phyloP scores from a whole-genome alignment of 805 yeast species.

The Yamadazyma sp. region DNA sequence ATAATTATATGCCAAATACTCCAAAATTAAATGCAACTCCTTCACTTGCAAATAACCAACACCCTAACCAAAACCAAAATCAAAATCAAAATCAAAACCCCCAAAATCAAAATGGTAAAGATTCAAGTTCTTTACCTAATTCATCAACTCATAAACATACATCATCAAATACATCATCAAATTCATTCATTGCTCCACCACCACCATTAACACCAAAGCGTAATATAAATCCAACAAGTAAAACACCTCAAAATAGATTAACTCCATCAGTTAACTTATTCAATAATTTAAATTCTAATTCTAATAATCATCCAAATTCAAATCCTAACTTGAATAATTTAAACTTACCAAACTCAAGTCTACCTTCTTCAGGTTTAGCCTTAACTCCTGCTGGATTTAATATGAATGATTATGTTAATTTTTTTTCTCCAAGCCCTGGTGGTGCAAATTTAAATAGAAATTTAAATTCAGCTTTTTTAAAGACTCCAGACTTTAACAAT shows the following conservation, averaged over 20 bases:
- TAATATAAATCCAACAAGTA: slow-evolving; percentile 17
- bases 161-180: slow-evolving; percentile 14
- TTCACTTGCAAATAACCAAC: too few relatives aligned
- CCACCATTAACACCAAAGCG: slow-evolving; percentile 45
- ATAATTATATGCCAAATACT: slow-evolving; percentile 30
- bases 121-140: slow-evolving; percentile 20
- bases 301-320: background rate
- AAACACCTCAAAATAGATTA: slow-evolving; percentile 40
- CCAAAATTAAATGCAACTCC: slow-evolving; percentile 18
- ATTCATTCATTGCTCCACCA: slow-evolving; percentile 35
- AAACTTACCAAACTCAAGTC: too few relatives aligned
- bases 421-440: slow-evolving; percentile 70
- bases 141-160: slow-evolving; percentile 18
- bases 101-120: background rate
- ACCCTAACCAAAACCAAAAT: too few relatives aligned
- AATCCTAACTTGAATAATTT: slow-evolving; percentile 3
- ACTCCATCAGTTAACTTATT: slow-evolving; percentile 38
- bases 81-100: too few relatives aligned
- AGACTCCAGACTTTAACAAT: slow-evolving; percentile 41
- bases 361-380: slow-evolving; percentile 42
- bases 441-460: slow-evolving; percentile 16
- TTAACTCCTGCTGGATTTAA: slow-evolving; percentile 68
- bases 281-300: slow-evolving; percentile 18
- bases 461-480: slow-evolving; percentile 22
- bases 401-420: slow-evolving; percentile 78